Base-by-base conservation (phyloP, 2,329 filamentous ascomycete genomes). In the Pseudopyrenochaeta lycopersici region DNA sequence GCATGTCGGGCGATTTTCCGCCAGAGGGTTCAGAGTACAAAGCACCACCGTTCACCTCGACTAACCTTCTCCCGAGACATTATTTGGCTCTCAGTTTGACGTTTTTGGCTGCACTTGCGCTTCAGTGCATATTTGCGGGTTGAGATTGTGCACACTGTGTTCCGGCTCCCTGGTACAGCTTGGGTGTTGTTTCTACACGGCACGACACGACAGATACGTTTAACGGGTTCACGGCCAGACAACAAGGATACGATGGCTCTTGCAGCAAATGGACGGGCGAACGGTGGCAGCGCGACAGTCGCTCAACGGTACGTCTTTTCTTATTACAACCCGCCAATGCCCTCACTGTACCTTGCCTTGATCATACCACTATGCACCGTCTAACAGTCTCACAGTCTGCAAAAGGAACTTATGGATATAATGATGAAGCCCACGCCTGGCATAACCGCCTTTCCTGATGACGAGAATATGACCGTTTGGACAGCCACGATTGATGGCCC, bases 351-450 rank as follows among this genome's bases (percentile, higher is more conserved):
- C 10, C 17, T 6, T 12, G 7, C 68, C 96, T 10, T 29, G 30
- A 27, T 32, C 32, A 27, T 23, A n/a, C 38, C 18, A 7, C 27
- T 39, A 30, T 40, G 1, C 47, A 15, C 20, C 3, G 17, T 39
- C 67, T 62, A 54, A 66, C 53, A 15, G 12, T 4, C 49, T 15
- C 58, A 29, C 72, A 98, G 95, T 70, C 84, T 99, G 52, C 95
- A 99, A 79, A 96, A 93, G 43, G 95, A 99, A 79, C 85, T 99
- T 65, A 98, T 99, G 94, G 90, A 95, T 77, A 88, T 99, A 67
- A 98, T 99, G 95, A 93, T 92, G 68, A 93, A 93, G 36, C 89
- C 93, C 1, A 93, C 94, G 0, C 92, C 93, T 12, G 95, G 95
- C 63, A 88, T 98, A 71, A 97, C 93, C 50, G 96, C 96, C 60